These are phyloP conservation scores for Rhypophila decipiens DNA, from an alignment of 495 filamentous ascomycete species.

Conservation along the genomic window DNA sequence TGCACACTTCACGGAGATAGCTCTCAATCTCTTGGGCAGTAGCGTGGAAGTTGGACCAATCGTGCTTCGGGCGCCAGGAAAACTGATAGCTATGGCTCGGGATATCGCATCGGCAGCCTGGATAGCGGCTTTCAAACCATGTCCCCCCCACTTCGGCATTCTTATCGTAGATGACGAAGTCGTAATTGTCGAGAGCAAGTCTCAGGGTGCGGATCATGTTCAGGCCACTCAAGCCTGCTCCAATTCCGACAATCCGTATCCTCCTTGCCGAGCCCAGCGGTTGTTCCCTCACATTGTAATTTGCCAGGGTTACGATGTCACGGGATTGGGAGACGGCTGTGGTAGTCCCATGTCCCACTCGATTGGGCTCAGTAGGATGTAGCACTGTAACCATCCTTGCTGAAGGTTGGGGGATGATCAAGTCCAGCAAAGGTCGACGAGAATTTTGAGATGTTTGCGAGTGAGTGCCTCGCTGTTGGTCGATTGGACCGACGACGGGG, in stretches of 20 bases:
- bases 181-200: conserved; percentile 37
- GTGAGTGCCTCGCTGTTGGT: too few species aligned
- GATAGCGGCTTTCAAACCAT: conserved; percentile 55
- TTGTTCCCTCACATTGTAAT: conserved; percentile 34
- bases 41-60: conserved; percentile 57
- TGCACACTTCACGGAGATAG: conserved; percentile 51
- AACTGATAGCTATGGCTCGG: conserved; percentile 52
- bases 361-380: too few species aligned
- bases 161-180: conserved; percentile 71
- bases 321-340: too few species aligned
- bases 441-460: too few species aligned
- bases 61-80: conserved; percentile 48
- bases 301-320: too few species aligned
- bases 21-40: conserved; percentile 49
- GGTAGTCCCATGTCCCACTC: too few species aligned
- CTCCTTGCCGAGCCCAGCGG: conserved; percentile 37
- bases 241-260: conserved; percentile 43
- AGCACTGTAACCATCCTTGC: too few species aligned
- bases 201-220: conserved; percentile 40
- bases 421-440: too few species aligned
- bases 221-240: conserved; percentile 44
- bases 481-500: too few species aligned
- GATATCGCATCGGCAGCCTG: conserved; percentile 49
- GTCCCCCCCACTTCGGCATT: conserved; percentile 60
- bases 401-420: too few species aligned